Evolutionary conservation across 805 yeast species (phyloP), one percentile per base, ranked within the genome.

Genomic region (Starmera pachycereana): DNA sequence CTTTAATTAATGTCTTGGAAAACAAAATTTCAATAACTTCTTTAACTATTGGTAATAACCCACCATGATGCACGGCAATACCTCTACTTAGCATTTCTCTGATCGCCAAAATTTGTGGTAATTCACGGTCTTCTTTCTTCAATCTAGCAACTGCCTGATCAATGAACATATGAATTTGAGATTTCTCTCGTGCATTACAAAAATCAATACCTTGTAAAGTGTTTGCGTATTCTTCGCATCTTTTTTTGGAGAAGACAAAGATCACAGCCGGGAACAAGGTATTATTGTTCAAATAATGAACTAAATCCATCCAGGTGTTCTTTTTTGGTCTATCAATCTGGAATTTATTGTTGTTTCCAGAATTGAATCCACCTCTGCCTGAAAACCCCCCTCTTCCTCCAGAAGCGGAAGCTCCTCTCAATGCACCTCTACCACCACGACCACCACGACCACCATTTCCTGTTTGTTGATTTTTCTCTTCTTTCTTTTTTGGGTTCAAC

Each of bases 1-100:
- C 92, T 58, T 88, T 89, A 35, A 92, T 84, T 38, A 90, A 68
- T 0, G 95, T 80, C 50, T 76, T 81, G 0, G 97, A 79, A 63
- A 92, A 92, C 37, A 92, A 62, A 41, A 92, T 89, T 61, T 92
- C 98, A 47, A 89, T 89, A 36, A 87, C 77, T 55, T 89, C 97
- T 53, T 89, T 89, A 25, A 89, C 94, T 32, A 89, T 89, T 0
- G 97, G 97, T 42, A 89, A 62, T 43, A 89, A 62, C 1, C 97
- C 97, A 56, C 96, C 95, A 60, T 89, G 97, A 57, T 89, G 97
- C 2, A 89, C 94, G 0, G 96, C 97, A 45, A 92, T 83, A 41
- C 98, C 98, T 54, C 97, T 71, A 35, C 86, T 73, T 34, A 92
- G 61, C 71, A 90, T 68, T 28, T 87, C 95, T 49, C 94, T 71